Evolutionary conservation across 106 monocot species (phyloP).

Genomic region (Allium sativum): DNA sequence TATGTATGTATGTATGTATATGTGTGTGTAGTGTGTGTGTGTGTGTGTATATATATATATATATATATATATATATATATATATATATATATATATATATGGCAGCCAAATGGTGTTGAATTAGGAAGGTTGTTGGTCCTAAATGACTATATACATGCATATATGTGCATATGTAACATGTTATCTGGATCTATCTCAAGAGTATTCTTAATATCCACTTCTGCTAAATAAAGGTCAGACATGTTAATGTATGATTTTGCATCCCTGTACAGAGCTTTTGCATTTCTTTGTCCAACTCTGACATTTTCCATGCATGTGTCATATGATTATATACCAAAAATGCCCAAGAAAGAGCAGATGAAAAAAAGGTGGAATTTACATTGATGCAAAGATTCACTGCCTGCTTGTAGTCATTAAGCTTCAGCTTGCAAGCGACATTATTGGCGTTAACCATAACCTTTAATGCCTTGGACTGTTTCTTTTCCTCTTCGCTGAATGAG

Average conservation of each 20-base stretch:
- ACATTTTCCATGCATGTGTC: slow-evolving; percentile 36
- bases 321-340: background rate
- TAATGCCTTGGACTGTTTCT: slow-evolving; percentile 49
- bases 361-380: slow-evolving; percentile 14
- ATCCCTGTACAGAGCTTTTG: slow-evolving; percentile 69
- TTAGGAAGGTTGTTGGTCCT: too few relatives aligned
- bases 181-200: slow-evolving; percentile 81
- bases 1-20: too few relatives aligned
- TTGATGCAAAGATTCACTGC: slow-evolving; percentile 68
- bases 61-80: too few relatives aligned
- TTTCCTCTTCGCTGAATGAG: slow-evolving; percentile 71
- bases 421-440: slow-evolving; percentile 68
- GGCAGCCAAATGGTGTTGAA: too few relatives aligned
- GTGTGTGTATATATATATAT: too few relatives aligned
- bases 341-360: background rate
- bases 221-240: slow-evolving; percentile 76
- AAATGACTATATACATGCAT: too few relatives aligned
- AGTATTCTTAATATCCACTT: slow-evolving; percentile 74
- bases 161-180: too few relatives aligned
- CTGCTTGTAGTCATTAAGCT: slow-evolving; percentile 64
- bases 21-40: too few relatives aligned
- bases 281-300: slow-evolving; percentile 71
- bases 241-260: slow-evolving; percentile 71
- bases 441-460: slow-evolving; percentile 60
- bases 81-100: too few relatives aligned